Evolutionary conservation across 257 asterid genomes (phyloP), one percentile per base, ranked within the genome.

Genomic region (Linaria vulgaris): DNA sequence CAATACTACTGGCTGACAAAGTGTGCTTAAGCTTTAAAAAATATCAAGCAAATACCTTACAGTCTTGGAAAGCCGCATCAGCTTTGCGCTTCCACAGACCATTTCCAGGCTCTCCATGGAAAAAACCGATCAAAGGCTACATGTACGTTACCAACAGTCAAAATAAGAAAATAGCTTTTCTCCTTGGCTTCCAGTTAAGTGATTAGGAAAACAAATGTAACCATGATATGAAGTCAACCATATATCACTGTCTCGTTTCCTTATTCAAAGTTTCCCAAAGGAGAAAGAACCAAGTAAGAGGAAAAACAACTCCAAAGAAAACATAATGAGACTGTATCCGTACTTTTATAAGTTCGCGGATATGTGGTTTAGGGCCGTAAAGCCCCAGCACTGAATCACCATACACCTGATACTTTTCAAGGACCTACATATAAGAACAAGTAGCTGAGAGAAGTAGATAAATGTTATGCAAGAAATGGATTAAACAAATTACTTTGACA

Each of bases 81-180:
- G 80, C 97, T 74, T 82, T 85, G 73, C 96, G 98, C 76, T 92
- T 92, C 95, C 95, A 87, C 48, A 67, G 50, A 73, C 84, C 82
- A 68, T 80, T 87, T 76, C 96, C 82, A 48, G 97, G 95, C 77
- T 80, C 91, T 30, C 85, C 62, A 69, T 85, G 85, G 74, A 89
- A 89, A 56, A 92, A 82, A 27, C 87, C 83, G 24, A 87, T 88
- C 85, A 89, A 69, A 72, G 98, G 98, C 98, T 89, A 85, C 82
- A 79, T 15, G 41, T 13, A 65, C 12, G 21, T 64, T 69, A 66
- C 70, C 23, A 25, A 30, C 6, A 50, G 2, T 59, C 31, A 39
- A 67, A 57, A 47, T 45, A 64, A 50, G 38, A 65, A 34, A 30
- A n/a, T 22, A 23, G 19, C 24, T 23, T 21, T 24, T 20, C 27